Evolutionary conservation across 1,139 yeast species (phyloP), one percentile per base, ranked within the genome.

Genomic region (Neolecta irregularis): DNA sequence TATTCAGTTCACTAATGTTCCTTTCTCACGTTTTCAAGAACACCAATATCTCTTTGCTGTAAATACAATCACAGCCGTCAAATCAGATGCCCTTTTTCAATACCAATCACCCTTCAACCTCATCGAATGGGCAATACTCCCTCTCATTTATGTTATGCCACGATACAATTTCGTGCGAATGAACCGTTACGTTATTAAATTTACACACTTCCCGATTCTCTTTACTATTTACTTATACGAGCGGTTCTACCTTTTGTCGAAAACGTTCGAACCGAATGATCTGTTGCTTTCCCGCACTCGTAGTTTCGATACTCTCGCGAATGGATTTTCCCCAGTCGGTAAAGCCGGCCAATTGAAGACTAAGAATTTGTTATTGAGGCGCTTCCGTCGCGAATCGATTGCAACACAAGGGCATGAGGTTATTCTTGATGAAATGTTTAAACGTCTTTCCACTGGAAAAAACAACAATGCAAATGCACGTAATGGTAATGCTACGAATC

Each of bases 91-190:
- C 3, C 42, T 58, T n/a, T 58, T 59, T 43, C 50, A 58, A 15
- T 58, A 56, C 37, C 51, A 60, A 2, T 54, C 60, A 30, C 64
- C 63, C 3, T 43, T 58, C 34, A 59, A 58, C 33, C 41, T 58
- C 9, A 24, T 58, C 17, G 57, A 54, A 33, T 52, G 57, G 54
- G 31, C 44, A 4, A 43, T 59, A 9, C 43, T 55, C 13, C 62
- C 63, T 1, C 42, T 57, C 18, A 42, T 44, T 24, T 54, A 52
- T 29, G 36, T 54, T 15, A 36, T 58, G 30, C 58, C 62, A 2
- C 41, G 57, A 24, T 42, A 51, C 5, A 39, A 44, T 36, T 58
- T 53, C 39, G 47, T 59, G 24, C 48, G 51, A 5, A 40, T 56
- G 12, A 57, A 58, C 41, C 45, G 62, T 4, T 46, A 51, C 7